Base-by-base conservation (phyloP, 139 green algal genomes). In the Volvox africanus region DNA sequence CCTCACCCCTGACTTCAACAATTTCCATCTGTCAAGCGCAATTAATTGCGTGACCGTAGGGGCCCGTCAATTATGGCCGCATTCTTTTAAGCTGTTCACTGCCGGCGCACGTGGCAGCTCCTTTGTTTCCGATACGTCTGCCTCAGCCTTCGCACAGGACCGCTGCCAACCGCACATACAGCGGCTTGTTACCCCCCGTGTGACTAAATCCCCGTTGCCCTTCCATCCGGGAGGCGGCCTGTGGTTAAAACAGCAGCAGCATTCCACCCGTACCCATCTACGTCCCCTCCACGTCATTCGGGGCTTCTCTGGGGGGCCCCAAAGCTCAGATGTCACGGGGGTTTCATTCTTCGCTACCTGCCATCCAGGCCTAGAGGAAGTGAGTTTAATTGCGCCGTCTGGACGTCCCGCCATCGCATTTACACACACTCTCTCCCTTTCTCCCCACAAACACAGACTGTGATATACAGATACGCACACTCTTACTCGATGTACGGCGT, bases 291-390 rank as follows among this genome's bases (percentile, higher is more conserved):
- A 32, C 16, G 21, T 6, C 32, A 19, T 37, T 11, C 76, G 32
- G 32, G 19, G 32, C 32, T 20, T 36, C 69, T 26, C 22, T 75
- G 67, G 9, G 67, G 67, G 24, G 67, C 67, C 44, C 44, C 65
- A 16, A 24, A 24, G 65, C 65, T 2, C 65, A 24, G 65, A 73
- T 28, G 65, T 21, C 71, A 69, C n/a, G n/a, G 20, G 50, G 0
- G 86, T 83, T 12, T 80, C 30, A 9, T 98, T 93, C 93, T 97
- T 95, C 61, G 97, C 94, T 16, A 98, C 97, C 0, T 99, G 97
- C 88, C 94, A 97, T 26, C 97, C 97, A 13, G 97, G 97, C 0
- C 79, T 98, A n/a, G 96, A 99, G 87, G 24, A 95, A 87, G 93
- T 94, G 68, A 37, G 88, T n/a, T 55, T 55, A 9, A 55, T 55